These are phyloP conservation scores for Allantophomopsis lycopodina DNA, from an alignment of 2,329 filamentous ascomycete genomes.

Conservation along the genomic window DNA sequence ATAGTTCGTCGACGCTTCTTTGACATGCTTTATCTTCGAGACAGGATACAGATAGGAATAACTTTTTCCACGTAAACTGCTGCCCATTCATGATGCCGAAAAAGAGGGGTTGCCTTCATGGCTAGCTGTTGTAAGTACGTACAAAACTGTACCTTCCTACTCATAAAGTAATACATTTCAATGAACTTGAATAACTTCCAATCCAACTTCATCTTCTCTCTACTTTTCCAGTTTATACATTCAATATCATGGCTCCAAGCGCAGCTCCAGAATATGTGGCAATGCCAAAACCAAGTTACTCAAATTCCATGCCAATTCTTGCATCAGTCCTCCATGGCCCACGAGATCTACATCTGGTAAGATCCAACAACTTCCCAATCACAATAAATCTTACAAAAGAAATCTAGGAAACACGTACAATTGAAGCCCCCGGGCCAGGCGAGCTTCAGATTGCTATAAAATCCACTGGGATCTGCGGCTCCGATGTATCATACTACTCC, in stretches of 20 bases:
- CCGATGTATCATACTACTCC: conserved; percentile 58
- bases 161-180: no score
- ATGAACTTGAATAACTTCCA: no score
- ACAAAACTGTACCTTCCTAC: no score
- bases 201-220: no score
- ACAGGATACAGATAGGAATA: no score
- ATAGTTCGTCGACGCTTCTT: no score
- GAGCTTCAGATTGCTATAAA: conserved; percentile 54
- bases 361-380: conserved; percentile 6
- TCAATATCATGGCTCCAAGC: not conserved
- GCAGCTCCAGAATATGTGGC: not conserved
- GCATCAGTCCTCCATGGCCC: conserved; percentile 44
- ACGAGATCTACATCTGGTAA: conserved; percentile 41
- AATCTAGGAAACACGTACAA: conserved; percentile 34
- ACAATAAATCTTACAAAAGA: not conserved
- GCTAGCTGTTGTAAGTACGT: no score
- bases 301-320: conserved; percentile 19
- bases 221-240: no score
- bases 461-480: conserved; percentile 56
- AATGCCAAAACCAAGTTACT: not conserved
- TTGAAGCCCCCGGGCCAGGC: conserved; percentile 23
- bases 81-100: no score
- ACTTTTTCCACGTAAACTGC: no score
- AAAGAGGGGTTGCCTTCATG: no score
- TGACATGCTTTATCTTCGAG: no score